Evolutionary conservation across 805 yeast genomes (phyloP).

Genomic region (Torulaspora maleeae): DNA sequence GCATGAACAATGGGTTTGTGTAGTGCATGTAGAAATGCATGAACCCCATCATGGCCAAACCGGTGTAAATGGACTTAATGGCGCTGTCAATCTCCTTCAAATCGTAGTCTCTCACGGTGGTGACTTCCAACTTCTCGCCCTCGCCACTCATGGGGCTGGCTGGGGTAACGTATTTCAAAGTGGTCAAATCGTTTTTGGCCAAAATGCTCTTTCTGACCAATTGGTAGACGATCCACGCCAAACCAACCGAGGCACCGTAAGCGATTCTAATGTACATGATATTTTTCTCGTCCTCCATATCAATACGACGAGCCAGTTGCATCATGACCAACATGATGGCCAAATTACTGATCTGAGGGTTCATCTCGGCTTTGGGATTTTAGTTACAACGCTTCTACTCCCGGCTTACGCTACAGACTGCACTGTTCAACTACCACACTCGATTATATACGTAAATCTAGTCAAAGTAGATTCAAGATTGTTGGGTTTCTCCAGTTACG

Average conservation of each 20-base stretch:
- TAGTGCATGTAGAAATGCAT: conserved; percentile 97
- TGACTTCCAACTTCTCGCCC: conserved; percentile 67
- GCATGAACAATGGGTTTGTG: conserved; percentile 95
- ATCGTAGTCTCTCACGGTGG: conserved; percentile 94
- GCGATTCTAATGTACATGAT: conserved; percentile 70
- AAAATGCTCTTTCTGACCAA: conserved; percentile 56
- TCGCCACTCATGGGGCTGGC: conserved; percentile 76
- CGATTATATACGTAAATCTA: not conserved
- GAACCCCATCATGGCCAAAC: conserved; percentile 94
- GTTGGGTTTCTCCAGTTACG: not conserved
- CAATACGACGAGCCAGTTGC: conserved; percentile 86
- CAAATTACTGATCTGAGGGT: conserved; percentile 82
- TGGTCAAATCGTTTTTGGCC: conserved; percentile 82
- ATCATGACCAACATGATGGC: conserved; percentile 92
- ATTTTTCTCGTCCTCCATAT: conserved; percentile 77
- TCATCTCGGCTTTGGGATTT: conserved; percentile 44
- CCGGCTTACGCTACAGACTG: not conserved
- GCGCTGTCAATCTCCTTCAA: conserved; percentile 75
- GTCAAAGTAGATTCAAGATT: not conserved
- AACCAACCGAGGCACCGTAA: conserved; percentile 60
- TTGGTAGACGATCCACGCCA: conserved; percentile 64
- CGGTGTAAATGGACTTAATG: conserved; percentile 78
- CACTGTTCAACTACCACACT: not conserved
- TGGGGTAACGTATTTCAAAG: conserved; percentile 85
- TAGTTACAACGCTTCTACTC: not conserved